Percentiles rank a stretch among this genome's conserved stretches.
These are phyloP conservation scores for Suillus clintonianus DNA, from an alignment of 768 basidiomycete genomes.

Conservation along the genomic window DNA sequence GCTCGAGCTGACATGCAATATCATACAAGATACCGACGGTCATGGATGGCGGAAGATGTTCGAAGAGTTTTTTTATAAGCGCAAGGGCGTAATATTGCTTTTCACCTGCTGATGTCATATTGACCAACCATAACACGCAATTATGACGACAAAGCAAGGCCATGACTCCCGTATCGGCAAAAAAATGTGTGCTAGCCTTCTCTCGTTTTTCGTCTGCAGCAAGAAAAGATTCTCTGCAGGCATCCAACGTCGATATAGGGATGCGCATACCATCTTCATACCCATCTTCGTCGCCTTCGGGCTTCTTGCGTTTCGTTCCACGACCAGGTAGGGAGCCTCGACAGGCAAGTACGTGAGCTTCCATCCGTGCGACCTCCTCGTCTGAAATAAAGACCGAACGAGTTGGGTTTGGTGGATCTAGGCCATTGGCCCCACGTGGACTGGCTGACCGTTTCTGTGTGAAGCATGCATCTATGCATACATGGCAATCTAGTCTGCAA, in stretches of 20 bases:
- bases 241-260: too few relatives aligned
- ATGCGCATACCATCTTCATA: conserved; percentile 24
- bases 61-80: too few relatives aligned
- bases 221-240: conserved; percentile 31
- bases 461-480: neutral
- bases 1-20: too few relatives aligned
- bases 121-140: conserved; percentile 10
- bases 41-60: too few relatives aligned
- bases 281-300: neutral
- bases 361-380: too few relatives aligned
- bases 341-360: neutral
- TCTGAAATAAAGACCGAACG: too few relatives aligned
- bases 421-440: too few relatives aligned
- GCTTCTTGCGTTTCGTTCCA: neutral
- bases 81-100: conserved; percentile 14
- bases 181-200: conserved; percentile 11
- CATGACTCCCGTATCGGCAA: conserved; percentile 4
- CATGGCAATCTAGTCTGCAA: neutral
- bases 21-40: too few relatives aligned
- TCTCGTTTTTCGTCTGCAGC: conserved; percentile 8
- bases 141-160: conserved; percentile 9
- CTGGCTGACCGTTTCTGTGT: too few relatives aligned
- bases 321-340: neutral
- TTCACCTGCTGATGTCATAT: conserved; percentile 15
- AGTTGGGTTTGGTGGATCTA: too few relatives aligned